phyloP scores from a whole-genome alignment of 2,329 filamentous ascomycete species.

The Hymenoscyphus fructigenus region DNA sequence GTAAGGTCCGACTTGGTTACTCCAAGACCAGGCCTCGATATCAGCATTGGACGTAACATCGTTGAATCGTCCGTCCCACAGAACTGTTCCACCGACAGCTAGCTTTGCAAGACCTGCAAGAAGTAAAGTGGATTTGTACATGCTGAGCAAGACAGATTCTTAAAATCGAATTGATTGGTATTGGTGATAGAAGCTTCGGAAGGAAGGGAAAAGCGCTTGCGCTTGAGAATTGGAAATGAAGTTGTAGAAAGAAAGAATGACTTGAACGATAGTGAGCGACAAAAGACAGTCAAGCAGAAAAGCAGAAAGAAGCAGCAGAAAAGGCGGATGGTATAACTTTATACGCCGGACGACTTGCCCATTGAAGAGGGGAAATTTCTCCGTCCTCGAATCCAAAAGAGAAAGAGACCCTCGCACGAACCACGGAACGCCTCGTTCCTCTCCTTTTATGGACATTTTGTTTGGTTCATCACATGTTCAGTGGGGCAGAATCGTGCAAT shows the following conservation, averaged over 20 bases:
- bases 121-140: constrained; percentile 6
- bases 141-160: background rate
- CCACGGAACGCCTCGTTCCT: background rate
- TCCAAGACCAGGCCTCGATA: constrained; percentile 61
- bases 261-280: constrained; percentile 10
- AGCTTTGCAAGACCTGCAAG: constrained; percentile 7
- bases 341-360: background rate
- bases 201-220: constrained; percentile 14
- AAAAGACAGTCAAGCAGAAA: background rate
- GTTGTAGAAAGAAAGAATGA: constrained; percentile 6
- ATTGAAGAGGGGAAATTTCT: constrained; percentile 7
- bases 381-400: background rate
- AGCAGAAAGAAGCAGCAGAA: background rate
- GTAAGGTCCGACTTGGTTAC: constrained; percentile 64
- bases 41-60: constrained; percentile 52
- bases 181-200: background rate
- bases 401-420: background rate
- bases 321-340: background rate
- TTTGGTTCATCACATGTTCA: background rate
- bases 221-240: constrained; percentile 7
- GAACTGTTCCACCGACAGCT: constrained; percentile 42
- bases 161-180: background rate
- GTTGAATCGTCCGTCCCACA: constrained; percentile 67
- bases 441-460: background rate
- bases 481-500: too few relatives aligned